A percentile compares a stretch with the other conserved stretches of the same genome.
Evolutionary conservation across 202 grass and related monocot genomes (phyloP).

Genomic region (Zoysia matrella): DNA sequence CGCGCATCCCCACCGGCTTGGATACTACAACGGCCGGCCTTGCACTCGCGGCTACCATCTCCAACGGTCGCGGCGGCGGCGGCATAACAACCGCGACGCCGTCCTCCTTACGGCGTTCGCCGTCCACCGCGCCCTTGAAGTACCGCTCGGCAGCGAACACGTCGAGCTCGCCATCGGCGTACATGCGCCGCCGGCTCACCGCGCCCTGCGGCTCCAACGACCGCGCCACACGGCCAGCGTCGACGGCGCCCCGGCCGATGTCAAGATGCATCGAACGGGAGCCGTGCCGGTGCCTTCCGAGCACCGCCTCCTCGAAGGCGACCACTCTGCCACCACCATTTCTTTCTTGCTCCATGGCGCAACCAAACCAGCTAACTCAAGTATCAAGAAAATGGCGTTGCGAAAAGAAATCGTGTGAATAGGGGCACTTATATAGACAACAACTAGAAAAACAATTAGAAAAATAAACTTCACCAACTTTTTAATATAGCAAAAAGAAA

Average conservation of each 20-base stretch:
- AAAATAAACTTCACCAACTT: background rate
- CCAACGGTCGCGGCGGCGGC: background rate
- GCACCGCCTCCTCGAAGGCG: constrained; percentile 19
- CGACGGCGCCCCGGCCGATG: constrained; percentile 35
- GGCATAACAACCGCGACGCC: background rate
- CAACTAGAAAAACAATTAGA: background rate
- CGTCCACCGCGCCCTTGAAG: constrained; percentile 71
- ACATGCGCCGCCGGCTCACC: too few species aligned
- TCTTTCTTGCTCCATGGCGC: constrained; percentile 32
- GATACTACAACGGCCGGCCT: background rate
- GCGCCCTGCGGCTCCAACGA: constrained; percentile 15
- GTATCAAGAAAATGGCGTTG: background rate
- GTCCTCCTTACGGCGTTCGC: background rate
- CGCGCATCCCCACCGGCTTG: constrained; percentile 25
- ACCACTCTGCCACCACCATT: constrained; percentile 40
- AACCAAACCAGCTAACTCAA: background rate
- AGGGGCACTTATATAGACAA: constrained; percentile 39
- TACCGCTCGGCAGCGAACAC: constrained; percentile 76
- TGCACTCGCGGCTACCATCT: background rate
- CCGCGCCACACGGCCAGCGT: background rate
- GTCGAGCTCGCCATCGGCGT: too few species aligned
- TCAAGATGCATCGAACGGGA: constrained; percentile 59
- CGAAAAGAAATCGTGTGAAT: constrained; percentile 5
- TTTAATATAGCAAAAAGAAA: constrained; percentile 10
- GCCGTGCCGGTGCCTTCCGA: constrained; percentile 41